Evolutionary conservation across 2,329 filamentous ascomycete species (phyloP).

Genomic region (Didymella glomerata): DNA sequence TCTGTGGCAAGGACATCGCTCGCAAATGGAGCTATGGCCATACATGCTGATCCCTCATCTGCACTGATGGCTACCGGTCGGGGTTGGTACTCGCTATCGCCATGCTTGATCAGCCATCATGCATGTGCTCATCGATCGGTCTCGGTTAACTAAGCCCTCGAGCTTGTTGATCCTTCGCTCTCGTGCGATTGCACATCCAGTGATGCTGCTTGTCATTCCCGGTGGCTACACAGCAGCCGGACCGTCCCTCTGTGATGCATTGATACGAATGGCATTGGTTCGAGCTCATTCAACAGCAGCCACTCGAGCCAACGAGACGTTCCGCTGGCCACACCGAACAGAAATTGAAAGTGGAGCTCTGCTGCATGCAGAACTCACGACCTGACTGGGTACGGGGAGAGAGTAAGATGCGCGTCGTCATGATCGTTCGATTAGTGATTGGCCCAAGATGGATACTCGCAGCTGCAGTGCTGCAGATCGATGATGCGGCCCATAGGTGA

Average conservation of each 20-base stretch:
- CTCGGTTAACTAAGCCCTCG: not conserved
- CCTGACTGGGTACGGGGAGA: not conserved
- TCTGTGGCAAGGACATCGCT: conserved; percentile 7
- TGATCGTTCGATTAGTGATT: conserved; percentile 8
- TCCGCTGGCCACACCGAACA: not conserved
- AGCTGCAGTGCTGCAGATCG: conserved; percentile 24
- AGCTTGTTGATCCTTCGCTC: conserved; percentile 9
- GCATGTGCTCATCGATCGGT: conserved; percentile 15
- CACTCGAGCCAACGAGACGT: conserved; percentile 2
- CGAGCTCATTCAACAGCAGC: conserved; percentile 3
- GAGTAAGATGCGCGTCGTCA: conserved; percentile 2
- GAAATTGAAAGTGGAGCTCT: conserved; percentile 8
- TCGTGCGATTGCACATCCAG: not conserved
- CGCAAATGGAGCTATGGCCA: conserved; percentile 4
- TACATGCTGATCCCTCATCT: not conserved
- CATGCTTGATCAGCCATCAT: conserved; percentile 14
- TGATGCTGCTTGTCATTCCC: not conserved
- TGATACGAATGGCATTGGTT: not conserved
- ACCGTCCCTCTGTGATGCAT: not conserved
- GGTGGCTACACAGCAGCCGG: conserved; percentile 3
- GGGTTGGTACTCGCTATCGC: not conserved
- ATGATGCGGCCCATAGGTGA: conserved; percentile 14
- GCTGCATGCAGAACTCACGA: conserved; percentile 9
- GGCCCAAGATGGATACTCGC: not conserved
- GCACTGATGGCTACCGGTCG: not conserved